Evolutionary conservation across 2,329 filamentous ascomycete genomes (phyloP), one percentile per base, ranked within the genome.

Genomic region (Rhynchosporium graminicola): DNA sequence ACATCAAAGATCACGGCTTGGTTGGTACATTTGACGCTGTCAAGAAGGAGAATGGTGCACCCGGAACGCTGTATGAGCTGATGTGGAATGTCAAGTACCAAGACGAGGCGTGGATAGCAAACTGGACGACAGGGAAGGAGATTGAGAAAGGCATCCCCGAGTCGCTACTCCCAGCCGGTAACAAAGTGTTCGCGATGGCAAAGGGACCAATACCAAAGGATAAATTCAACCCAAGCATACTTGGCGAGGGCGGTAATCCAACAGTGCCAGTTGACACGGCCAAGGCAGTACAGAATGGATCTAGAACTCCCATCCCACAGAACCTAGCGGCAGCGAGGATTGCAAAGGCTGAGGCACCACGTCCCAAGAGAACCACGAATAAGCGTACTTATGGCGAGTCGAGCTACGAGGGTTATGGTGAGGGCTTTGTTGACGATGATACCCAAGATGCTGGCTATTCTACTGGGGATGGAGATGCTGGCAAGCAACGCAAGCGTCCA

Each of bases 331-430:
- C 61, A 15, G 52, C 55, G 45, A 57, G 51, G 9, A 43, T 47
- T 36, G 5, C 60, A 13, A 70, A 69, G 40, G 57, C 61, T 54
- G 74, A 74, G 9, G 54, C 65, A 10, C 75, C 78, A 45, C 80
- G 89, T 60, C 85, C 88, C 40, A 86, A 87, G 69, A 82, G 90
- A 54, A 79, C 81, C 60, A 82, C 84, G 65, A 91, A 89, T 78
- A 92, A 92, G 80, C 83, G 90, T 54, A 84, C 87, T 65, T 93
- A 92, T 72, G 86, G 87, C 45, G 90, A 93, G 67, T 83, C 81
- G 69, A 90, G 87, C 70, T 93, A 84, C 71, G 86, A 89, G 70
- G 89, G 90, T 47, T 92, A 92, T 70, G 83, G 85, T 50, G 88
- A 92, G 68, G 87, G 87, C 40, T 91, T 82, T 68, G 82, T 82